Conservation (phyloP, 805 yeast genomes). For the Crinitomyces ghanaensis region DNA sequence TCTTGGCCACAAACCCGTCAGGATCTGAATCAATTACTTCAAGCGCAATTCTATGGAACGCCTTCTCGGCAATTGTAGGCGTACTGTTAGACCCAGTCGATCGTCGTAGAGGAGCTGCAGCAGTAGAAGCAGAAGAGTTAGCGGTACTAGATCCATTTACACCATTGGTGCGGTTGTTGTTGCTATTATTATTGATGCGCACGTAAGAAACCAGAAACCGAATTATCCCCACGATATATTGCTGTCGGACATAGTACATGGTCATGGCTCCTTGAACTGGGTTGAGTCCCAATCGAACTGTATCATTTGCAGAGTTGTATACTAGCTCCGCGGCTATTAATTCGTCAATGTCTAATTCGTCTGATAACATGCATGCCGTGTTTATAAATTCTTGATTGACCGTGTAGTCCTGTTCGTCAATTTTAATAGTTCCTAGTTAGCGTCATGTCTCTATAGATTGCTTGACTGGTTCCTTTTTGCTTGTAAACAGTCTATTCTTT, state of each 20-base stretch:
- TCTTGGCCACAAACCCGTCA: conserved; percentile 29
- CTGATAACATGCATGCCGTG: conserved; percentile 45
- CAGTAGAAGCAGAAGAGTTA: too few relatives aligned
- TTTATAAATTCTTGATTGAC: conserved; percentile 57
- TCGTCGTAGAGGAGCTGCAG: too few relatives aligned
- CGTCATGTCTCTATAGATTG: too few relatives aligned
- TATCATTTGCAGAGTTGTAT: conserved; percentile 32
- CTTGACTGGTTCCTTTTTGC: too few relatives aligned
- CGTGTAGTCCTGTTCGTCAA: conserved; percentile 45
- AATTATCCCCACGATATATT: conserved; percentile 48
- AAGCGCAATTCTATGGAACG: too few relatives aligned
- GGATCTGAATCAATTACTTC: conserved; percentile 4
- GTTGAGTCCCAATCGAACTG: conserved; percentile 27
- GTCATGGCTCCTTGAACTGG: conserved; percentile 42
- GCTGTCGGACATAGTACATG: conserved; percentile 56
- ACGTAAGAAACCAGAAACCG: too few relatives aligned
- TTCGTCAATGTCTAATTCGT: conserved; percentile 68
- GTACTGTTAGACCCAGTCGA: too few relatives aligned
- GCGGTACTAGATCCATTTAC: too few relatives aligned
- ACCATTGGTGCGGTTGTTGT: too few relatives aligned
- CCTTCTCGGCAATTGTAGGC: too few relatives aligned
- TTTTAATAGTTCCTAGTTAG: conserved; percentile 31
- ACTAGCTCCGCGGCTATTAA: conserved; percentile 60
- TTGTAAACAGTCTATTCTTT: neutral
- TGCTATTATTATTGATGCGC: too few relatives aligned